phyloP scores from a whole-genome alignment of 441 rosid species.

The Populus hybrid region DNA sequence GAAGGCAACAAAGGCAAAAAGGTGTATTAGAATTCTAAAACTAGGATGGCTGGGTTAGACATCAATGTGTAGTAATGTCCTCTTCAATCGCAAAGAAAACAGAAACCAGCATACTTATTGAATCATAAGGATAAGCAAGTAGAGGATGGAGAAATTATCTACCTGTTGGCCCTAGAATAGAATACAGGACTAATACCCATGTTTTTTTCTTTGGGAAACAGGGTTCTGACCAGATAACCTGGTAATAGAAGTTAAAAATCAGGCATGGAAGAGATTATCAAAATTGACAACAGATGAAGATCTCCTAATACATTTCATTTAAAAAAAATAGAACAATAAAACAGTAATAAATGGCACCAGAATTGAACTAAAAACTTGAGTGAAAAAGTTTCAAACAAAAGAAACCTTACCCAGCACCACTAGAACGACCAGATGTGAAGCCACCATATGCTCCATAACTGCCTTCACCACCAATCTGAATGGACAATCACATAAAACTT shows the following conservation, averaged over 20 bases:
- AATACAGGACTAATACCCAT: conserved; percentile 50
- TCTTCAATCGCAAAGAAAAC: conserved; percentile 9
- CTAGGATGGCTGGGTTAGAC: conserved; percentile 31
- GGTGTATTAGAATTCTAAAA: conserved; percentile 31
- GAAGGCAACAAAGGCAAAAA: conserved; percentile 62
- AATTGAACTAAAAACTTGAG: neutral
- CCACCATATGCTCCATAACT: conserved; percentile 81
- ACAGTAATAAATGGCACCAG: neutral
- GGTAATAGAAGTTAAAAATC: conserved; percentile 47
- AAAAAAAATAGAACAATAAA: neutral
- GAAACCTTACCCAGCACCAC: conserved; percentile 66
- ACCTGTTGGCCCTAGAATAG: conserved; percentile 36
- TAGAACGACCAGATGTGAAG: conserved; percentile 72
- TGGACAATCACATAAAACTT: neutral
- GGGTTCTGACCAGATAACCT: conserved; percentile 84
- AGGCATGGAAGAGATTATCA: conserved; percentile 24
- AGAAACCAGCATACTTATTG: conserved; percentile 11
- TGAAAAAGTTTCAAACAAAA: neutral
- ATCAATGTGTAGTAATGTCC: conserved; percentile 20
- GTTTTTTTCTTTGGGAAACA: conserved; percentile 68
- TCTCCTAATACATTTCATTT: conserved; percentile 2
- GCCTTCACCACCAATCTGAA: conserved; percentile 56
- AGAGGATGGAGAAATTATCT: conserved; percentile 16
- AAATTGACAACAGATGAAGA: neutral
- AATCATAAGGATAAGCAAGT: conserved; percentile 10